Evolutionary conservation across 2,329 filamentous ascomycete species (phyloP), one percentile per base, ranked within the genome.

Genomic region (Neofusicoccum umdonicola): DNA sequence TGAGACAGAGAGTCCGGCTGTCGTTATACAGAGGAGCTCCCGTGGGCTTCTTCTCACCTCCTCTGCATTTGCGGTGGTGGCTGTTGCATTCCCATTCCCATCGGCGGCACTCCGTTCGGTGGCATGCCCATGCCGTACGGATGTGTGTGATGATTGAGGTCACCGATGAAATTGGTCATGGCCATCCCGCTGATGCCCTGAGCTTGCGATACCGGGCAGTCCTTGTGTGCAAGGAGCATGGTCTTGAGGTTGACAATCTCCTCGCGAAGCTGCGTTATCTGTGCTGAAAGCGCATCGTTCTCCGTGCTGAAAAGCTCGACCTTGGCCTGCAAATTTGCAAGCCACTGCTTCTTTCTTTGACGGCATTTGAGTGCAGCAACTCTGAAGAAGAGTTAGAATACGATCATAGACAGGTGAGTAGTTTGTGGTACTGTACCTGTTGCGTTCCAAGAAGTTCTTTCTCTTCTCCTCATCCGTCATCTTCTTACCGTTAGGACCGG

Each of bases 391-490:
- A 31, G 64, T 77, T 69, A 77, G 72, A n/a, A 66, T 31, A 15
- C n/a, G 34, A 31, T 57, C 60, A 19, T 13, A n/a, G 1, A 17
- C 19, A 9, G 54, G 12, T 22, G 8, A 4, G 8, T 37, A 56
- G 45, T 15, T 48, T 9, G 48, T 62, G 17, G 11, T 34, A 54
- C 80, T 87, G 72, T 87, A 96, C 94, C 94, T 88, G 77, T 99
- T 99, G 34, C 95, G 86, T 75, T 99, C 95, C 2, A 99, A 83
- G 78, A 99, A 99, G 76, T 98, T 99, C 81, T 96, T 97, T 47
- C 95, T 87, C 83, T 99, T 99, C 81, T 99, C 95, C 74, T 98
- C 95, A 64, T 98, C 95, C 0, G 93, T 97, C 92, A 97, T 96
- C 82, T 97, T 97, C 77, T 88, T 90, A 45, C 83, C 81, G 45